Conservation (phyloP, 495 filamentous ascomycete genomes). For the Chaetomium cochliodes region DNA sequence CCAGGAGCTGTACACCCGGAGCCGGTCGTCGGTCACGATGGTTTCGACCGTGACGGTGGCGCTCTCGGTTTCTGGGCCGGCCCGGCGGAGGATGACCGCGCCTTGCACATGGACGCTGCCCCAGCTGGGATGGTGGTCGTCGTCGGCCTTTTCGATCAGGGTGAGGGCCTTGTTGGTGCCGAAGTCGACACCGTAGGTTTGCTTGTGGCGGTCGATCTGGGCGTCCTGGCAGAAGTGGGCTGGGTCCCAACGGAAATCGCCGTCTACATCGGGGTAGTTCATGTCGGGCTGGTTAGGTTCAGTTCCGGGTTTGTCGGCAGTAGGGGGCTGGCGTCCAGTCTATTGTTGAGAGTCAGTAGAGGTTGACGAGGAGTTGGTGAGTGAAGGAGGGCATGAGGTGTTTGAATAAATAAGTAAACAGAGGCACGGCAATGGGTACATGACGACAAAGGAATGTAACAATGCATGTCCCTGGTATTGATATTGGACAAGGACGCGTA, state of each 20-base stretch:
- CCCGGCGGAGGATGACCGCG: constrained; percentile 40
- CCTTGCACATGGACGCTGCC: constrained; percentile 38
- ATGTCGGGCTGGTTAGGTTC: constrained; percentile 19
- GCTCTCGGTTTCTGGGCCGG: constrained; percentile 22
- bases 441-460: not conserved
- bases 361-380: not conserved
- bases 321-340: constrained; percentile 5
- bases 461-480: not conserved
- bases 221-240: constrained; percentile 30
- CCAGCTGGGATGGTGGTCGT: constrained; percentile 19
- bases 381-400: not conserved
- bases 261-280: constrained; percentile 30
- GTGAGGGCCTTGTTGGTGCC: constrained; percentile 31
- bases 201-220: constrained; percentile 32
- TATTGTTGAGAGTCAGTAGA: constrained; percentile 6
- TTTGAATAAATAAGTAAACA: not conserved
- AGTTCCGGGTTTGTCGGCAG: not conserved
- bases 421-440: not conserved
- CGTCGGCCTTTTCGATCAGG: constrained; percentile 29
- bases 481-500: constrained; percentile 8
- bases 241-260: constrained; percentile 22
- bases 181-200: constrained; percentile 38
- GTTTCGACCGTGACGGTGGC: constrained; percentile 41
- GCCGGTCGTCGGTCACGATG: constrained; percentile 38
- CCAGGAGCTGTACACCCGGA: constrained; percentile 34